Evolutionary conservation across 371 early-diverging fungal species (phyloP), one percentile per base, ranked within the genome.

Genomic region (Vairimorpha apis): DNA sequence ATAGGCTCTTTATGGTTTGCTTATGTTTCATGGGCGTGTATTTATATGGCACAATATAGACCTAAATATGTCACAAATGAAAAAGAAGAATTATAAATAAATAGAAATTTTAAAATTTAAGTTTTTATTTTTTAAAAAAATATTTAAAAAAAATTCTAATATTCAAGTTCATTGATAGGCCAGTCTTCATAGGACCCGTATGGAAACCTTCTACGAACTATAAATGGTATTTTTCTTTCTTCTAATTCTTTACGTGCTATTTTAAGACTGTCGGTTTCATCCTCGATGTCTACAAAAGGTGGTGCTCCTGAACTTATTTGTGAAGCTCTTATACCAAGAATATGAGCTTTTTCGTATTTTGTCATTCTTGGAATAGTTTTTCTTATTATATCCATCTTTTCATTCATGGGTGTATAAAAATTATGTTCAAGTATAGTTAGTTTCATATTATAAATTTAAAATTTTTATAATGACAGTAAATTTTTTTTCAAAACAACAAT

Each of bases 301-400:
- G 97, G 97, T 23, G 99, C 97, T 82, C 93, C 94, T 88, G 95
- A 91, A 85, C 91, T 80, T 79, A 79, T 47, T 53, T 83, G 83
- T 79, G 69, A 83, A 81, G 81, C 88, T 59, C 76, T 83, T 2
- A 92, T 90, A 30, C 99, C 99, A 44, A 97, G 86, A 59, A 97
- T 88, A 74, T 94, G 87, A 47, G 99, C 96, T 65, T 91, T 88
- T 84, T 99, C 99, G 84, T 95, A 99, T 84, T 96, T 97, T 51
- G 97, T 97, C 92, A 99, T 91, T 81, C 92, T 93, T 18, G 95
- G 94, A n/a, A 94, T 92, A 4, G 99, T 97, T 69, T 88, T 85
- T 60, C 88, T 85, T 25, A 23, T 53, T 27, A 53, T 53, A 27
- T 53, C 55, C 55, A 53, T 45, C 3, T 8, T 3, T 8, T 45